Evolutionary conservation across 768 basidiomycete species (phyloP).

Genomic region (Strobilomyces echinocephalus): DNA sequence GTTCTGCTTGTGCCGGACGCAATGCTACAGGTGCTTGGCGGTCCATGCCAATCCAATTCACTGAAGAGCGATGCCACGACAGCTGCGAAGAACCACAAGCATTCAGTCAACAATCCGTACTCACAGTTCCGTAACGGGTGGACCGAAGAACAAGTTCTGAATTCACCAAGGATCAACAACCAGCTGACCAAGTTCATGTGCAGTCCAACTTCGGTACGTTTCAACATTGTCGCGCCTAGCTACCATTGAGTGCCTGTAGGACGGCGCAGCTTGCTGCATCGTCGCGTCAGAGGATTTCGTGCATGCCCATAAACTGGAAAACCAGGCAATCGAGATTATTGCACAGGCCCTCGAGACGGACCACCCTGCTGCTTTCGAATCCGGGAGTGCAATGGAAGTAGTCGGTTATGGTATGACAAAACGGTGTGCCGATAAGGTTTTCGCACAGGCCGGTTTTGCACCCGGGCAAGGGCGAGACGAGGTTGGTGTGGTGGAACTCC

Average conservation of each 20-base stretch:
- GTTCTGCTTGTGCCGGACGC: slow-evolving; percentile 6
- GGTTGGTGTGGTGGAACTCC: slow-evolving; percentile 81
- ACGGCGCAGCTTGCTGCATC: slow-evolving; percentile 72
- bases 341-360: slow-evolving; percentile 66
- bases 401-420: slow-evolving; percentile 80
- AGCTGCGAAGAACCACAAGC: slow-evolving; percentile 83
- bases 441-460: slow-evolving; percentile 63
- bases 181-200: slow-evolving; percentile 83
- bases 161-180: slow-evolving; percentile 62
- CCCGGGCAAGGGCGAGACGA: slow-evolving; percentile 60
- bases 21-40: background rate
- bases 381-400: slow-evolving; percentile 69
- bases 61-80: slow-evolving; percentile 3
- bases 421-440: slow-evolving; percentile 61
- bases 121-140: slow-evolving; percentile 81
- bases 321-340: slow-evolving; percentile 83
- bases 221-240: background rate
- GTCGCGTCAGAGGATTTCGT: slow-evolving; percentile 80
- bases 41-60: background rate
- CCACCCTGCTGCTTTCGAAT: slow-evolving; percentile 57
- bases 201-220: slow-evolving; percentile 70
- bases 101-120: slow-evolving; percentile 80
- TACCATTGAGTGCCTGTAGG: slow-evolving; percentile 35
- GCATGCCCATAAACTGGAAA: slow-evolving; percentile 64
- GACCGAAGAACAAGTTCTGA: slow-evolving; percentile 65